Evolutionary conservation across 179 eudicot species (phyloP).

Genomic region (Sideroxylon spinosum): DNA sequence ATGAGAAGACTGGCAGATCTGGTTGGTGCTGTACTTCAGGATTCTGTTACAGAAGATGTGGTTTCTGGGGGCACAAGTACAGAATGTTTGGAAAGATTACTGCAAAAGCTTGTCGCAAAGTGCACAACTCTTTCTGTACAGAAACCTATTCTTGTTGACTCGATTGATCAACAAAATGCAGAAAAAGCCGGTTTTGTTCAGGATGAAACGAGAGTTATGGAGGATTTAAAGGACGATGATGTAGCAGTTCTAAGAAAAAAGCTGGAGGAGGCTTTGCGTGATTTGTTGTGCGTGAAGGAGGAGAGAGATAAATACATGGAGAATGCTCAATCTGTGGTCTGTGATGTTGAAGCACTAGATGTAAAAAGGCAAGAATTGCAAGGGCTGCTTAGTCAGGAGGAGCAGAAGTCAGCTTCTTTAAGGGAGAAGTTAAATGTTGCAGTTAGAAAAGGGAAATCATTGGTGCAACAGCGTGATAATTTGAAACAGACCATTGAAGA

Average conservation of each 20-base stretch:
- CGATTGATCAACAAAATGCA: constrained; percentile 25
- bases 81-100: constrained; percentile 48
- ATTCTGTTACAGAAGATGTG: constrained; percentile 38
- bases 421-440: constrained; percentile 94
- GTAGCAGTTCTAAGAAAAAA: constrained; percentile 36
- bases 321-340: constrained; percentile 46
- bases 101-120: constrained; percentile 49
- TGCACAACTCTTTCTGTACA: constrained; percentile 23
- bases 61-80: constrained; percentile 35
- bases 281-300: constrained; percentile 47
- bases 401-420: constrained; percentile 76
- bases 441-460: constrained; percentile 82
- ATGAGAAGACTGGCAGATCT: constrained; percentile 55
- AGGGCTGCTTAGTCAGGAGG: constrained; percentile 72
- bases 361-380: constrained; percentile 47
- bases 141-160: constrained; percentile 24
- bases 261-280: constrained; percentile 54
- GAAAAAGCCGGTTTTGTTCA: constrained; percentile 26
- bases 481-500: constrained; percentile 72
- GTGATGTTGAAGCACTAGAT: constrained; percentile 45
- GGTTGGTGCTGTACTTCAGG: constrained; percentile 46
- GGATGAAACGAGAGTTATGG: constrained; percentile 26
- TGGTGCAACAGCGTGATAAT: constrained; percentile 88
- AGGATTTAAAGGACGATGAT: constrained; percentile 32
- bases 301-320: constrained; percentile 49